These are phyloP conservation scores for Mangifera indica DNA, from an alignment of 345 rosid genomes.

Conservation along the genomic window DNA sequence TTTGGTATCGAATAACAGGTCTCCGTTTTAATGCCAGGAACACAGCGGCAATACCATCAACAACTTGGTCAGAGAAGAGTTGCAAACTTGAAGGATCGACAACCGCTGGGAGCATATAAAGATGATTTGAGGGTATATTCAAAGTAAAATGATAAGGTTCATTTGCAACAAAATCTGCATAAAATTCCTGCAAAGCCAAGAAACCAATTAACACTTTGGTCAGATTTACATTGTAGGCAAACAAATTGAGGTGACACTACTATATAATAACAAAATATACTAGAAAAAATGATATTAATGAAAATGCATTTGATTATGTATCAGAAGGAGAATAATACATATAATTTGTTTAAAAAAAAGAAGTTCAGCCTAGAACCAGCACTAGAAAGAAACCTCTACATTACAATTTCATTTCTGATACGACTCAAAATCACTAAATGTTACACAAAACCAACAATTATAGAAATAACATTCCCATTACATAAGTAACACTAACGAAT, in stretches of 20 bases:
- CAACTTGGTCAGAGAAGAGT: constrained; percentile 73
- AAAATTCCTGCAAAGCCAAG: constrained; percentile 75
- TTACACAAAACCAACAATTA: no score
- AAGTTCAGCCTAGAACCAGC: neutral
- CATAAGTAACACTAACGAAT: no score
- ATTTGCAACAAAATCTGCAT: constrained; percentile 87
- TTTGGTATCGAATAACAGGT: constrained; percentile 89
- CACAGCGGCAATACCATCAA: constrained; percentile 83
- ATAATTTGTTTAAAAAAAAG: neutral
- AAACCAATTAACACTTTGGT: constrained; percentile 10
- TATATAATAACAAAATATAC: neutral
- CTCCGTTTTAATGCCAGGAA: constrained; percentile 88
- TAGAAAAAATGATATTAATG: neutral
- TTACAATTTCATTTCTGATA: neutral
- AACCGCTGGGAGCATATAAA: constrained; percentile 95
- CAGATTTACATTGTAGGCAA: neutral
- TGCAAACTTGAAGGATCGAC: constrained; percentile 91
- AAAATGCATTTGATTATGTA: neutral
- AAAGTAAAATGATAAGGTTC: constrained; percentile 90
- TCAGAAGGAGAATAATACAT: neutral
- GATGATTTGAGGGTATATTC: constrained; percentile 73
- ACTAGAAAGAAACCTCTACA: constrained; percentile 4
- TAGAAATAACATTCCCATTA: no score
- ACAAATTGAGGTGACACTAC: neutral
- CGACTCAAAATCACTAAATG: no score